Percentiles rank a stretch among this genome's conserved stretches.
Evolutionary conservation across 805 yeast species (phyloP).

Genomic region (Blastobotrys muscicola): DNA sequence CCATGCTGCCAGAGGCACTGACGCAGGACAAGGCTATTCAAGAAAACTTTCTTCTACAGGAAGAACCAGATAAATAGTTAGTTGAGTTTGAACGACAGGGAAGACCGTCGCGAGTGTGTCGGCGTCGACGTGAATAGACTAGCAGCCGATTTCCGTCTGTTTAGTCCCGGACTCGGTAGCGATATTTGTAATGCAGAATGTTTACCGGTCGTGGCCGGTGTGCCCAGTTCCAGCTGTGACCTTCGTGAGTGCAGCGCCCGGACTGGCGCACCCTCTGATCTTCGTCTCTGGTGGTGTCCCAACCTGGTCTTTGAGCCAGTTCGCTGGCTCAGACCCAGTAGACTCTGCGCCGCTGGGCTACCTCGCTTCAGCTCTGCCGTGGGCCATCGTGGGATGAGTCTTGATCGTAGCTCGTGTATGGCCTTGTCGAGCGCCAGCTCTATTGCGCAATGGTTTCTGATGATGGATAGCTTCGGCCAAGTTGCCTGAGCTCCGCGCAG

Average conservation of each 20-base stretch:
- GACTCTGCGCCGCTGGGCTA: not conserved
- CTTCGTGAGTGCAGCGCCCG: no score
- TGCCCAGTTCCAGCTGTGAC: no score
- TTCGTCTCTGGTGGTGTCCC: no score
- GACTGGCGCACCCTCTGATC: no score
- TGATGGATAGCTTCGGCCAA: slow-evolving; percentile 85
- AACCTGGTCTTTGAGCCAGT: no score
- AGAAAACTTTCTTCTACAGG: not conserved
- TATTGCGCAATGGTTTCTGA: slow-evolving; percentile 80
- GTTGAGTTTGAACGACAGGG: not conserved
- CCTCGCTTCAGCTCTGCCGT: not conserved
- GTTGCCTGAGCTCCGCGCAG: slow-evolving; percentile 84
- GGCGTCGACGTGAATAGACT: not conserved
- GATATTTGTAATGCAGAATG: no score
- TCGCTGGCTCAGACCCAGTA: no score
- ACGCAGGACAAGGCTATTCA: not conserved
- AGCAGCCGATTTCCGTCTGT: not conserved
- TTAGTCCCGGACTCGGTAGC: no score
- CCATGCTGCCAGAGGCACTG: not conserved
- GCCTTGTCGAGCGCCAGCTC: slow-evolving; percentile 82
- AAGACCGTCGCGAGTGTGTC: not conserved
- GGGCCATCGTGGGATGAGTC: slow-evolving; percentile 11
- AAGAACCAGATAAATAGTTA: not conserved
- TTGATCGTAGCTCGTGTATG: slow-evolving; percentile 49
- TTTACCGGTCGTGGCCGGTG: no score